Evolutionary conservation across 306 rosid genomes (phyloP).

Genomic region (Quercus alba): DNA sequence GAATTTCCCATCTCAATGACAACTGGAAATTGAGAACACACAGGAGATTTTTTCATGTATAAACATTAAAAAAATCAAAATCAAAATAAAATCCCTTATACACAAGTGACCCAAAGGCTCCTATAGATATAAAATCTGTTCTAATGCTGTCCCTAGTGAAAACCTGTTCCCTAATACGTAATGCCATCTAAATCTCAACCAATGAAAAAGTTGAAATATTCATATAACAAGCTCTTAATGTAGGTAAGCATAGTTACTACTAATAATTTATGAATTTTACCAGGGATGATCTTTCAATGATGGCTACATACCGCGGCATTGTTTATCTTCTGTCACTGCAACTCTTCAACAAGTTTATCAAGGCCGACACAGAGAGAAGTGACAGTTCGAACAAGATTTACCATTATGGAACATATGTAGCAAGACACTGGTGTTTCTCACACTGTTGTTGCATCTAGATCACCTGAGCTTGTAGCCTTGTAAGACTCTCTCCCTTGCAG

Average conservation of each 20-base stretch:
- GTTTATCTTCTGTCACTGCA: slow-evolving; percentile 11
- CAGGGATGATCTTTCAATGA: neutral
- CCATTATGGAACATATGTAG: neutral
- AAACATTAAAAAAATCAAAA: too few relatives aligned
- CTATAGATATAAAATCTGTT: too few relatives aligned
- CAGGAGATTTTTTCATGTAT: too few relatives aligned
- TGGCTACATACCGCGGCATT: slow-evolving; percentile 21
- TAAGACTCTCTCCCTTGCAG: slow-evolving; percentile 23
- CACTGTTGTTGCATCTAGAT: slow-evolving; percentile 7
- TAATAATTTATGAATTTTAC: neutral
- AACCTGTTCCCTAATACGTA: too few relatives aligned
- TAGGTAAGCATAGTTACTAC: neutral
- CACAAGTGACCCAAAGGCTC: too few relatives aligned
- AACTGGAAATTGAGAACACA: too few relatives aligned
- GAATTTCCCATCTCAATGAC: too few relatives aligned
- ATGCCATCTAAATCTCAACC: neutral
- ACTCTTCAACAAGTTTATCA: slow-evolving; percentile 15
- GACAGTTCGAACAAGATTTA: neutral
- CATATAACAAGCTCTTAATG: neutral
- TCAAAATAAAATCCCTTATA: too few relatives aligned
- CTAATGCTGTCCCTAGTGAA: too few relatives aligned
- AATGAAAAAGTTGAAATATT: neutral
- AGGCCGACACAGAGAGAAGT: neutral
- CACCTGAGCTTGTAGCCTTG: slow-evolving; percentile 23
- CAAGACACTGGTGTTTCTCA: neutral